Conservation (phyloP, 2,329 filamentous ascomycete genomes). For the Fusarium continuum region DNA sequence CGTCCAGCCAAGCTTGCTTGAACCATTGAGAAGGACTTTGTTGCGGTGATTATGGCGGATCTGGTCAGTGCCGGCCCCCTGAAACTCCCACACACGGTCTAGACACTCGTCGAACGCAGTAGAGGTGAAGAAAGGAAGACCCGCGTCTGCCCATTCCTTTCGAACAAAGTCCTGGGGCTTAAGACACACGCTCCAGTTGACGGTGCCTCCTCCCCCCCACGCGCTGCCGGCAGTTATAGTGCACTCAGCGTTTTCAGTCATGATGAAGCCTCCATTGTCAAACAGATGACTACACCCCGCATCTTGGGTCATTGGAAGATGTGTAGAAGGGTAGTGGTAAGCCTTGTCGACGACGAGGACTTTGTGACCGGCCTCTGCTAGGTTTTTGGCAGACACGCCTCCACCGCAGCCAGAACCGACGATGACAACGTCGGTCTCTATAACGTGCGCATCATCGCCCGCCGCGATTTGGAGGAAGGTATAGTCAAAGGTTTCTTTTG, state of each 20-base stretch:
- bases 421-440: conserved; percentile 85
- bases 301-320: conserved; percentile 77
- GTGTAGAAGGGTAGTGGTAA: conserved; percentile 76
- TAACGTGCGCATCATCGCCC: conserved; percentile 58
- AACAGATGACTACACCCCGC: conserved; percentile 71
- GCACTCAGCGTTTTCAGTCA: conserved; percentile 66
- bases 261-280: conserved; percentile 69
- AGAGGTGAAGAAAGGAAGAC: conserved; percentile 78
- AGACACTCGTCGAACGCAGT: conserved; percentile 79
- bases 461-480: conserved; percentile 67
- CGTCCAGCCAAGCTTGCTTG: conserved; percentile 75
- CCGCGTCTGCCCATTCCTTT: conserved; percentile 78
- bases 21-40: conserved; percentile 76
- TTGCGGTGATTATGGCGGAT: conserved; percentile 80
- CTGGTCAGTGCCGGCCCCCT: conserved; percentile 75
- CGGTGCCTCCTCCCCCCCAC: conserved; percentile 86
- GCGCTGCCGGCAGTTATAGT: conserved; percentile 73
- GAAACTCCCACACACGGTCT: conserved; percentile 79
- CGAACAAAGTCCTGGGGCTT: conserved; percentile 79
- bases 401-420: conserved; percentile 90
- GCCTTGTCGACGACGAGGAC: conserved; percentile 87
- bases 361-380: conserved; percentile 77
- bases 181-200: conserved; percentile 81
- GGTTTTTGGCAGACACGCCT: conserved; percentile 80
- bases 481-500: conserved; percentile 63